Evolutionary conservation across 2,329 filamentous ascomycete genomes (phyloP).

Genomic region (Laburnicola sp.): DNA sequence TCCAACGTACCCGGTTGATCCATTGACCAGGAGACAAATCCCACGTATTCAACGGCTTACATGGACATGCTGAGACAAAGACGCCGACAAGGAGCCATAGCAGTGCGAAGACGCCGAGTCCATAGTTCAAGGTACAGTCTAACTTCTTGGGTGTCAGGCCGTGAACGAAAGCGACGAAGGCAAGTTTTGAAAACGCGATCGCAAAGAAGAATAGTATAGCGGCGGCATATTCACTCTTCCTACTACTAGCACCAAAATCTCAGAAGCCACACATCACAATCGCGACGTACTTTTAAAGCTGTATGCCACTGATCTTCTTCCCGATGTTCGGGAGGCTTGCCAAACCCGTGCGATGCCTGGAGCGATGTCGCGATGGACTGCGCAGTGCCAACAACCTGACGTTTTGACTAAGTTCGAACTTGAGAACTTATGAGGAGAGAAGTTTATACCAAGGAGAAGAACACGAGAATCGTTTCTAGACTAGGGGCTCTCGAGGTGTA

Average conservation of each 20-base stretch:
- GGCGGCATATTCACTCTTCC: slow-evolving; percentile 31
- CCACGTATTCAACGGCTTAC: slow-evolving; percentile 24
- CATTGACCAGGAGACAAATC: slow-evolving; percentile 17
- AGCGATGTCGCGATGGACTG: slow-evolving; percentile 24
- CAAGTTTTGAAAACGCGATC: slow-evolving; percentile 34
- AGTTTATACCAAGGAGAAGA: slow-evolving; percentile 18
- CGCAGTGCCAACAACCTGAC: slow-evolving; percentile 20
- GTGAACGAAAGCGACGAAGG: slow-evolving; percentile 29
- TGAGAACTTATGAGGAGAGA: neutral
- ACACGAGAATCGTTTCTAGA: slow-evolving; percentile 19
- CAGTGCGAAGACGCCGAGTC: slow-evolving; percentile 10
- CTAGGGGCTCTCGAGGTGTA: too few relatives aligned
- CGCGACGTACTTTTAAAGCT: neutral
- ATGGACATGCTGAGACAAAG: slow-evolving; percentile 20
- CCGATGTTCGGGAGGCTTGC: slow-evolving; percentile 21
- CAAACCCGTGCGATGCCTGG: slow-evolving; percentile 24
- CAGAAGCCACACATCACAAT: neutral
- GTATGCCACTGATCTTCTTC: slow-evolving; percentile 13
- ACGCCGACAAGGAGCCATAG: slow-evolving; percentile 22
- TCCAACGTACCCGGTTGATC: slow-evolving; percentile 20
- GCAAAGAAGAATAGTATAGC: slow-evolving; percentile 28
- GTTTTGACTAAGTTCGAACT: neutral
- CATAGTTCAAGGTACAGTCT: slow-evolving; percentile 21
- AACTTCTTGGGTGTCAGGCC: slow-evolving; percentile 23
- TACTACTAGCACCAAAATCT: neutral